Evolutionary conservation across 2,329 filamentous ascomycete species (phyloP), one percentile per base, ranked within the genome.

Genomic region (Paecilomyces fulvus): DNA sequence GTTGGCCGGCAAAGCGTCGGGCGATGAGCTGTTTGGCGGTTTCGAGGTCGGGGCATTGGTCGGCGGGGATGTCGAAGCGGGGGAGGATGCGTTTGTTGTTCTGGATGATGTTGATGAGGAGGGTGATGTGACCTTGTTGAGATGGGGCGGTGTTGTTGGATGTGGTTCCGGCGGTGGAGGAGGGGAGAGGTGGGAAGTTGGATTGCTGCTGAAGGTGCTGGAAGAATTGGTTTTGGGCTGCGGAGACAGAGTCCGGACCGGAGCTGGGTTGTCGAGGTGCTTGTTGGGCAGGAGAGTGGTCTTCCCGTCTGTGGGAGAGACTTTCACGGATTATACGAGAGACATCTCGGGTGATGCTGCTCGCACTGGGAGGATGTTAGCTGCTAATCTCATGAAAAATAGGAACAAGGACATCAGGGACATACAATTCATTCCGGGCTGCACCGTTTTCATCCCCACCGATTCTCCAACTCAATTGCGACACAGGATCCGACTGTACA

Each of bases 341-440:
- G 28, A 74, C 64, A 37, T 75, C 73, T 28, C 71, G 72, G 28
- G 70, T 73, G 46, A 75, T 74, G 31, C 72, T 71, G 51, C 67
- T 72, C 20, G 72, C 73, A 64, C 73, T 75, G 58, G 61, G 20
- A 33, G n/a, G n/a, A 11, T 31, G 59, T 72, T 59, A 71, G 59
- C 53, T 31, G 50, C 37, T 55, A 49, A 28, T 28, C 11, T 23
- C 30, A 49, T 1, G 33, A 11, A 43, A 43, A 20, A 43, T 8
- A 9, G 14, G 17, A 28, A 55, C n/a, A n/a, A 53, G 56, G 46
- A 49, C 51, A 30, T 43, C 14, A 30, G 37, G 17, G 51, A 67
- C 72, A 55, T 70, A 75, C 73, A 76, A 76, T 60, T 75, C 72
- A 54, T 71, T 70, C n/a, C 67, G 66, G 12, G 70, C 71, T 48